Evolutionary conservation across 1,284 basidiomycete species (phyloP).

Genomic region (Singerocomus rubriflavus): DNA sequence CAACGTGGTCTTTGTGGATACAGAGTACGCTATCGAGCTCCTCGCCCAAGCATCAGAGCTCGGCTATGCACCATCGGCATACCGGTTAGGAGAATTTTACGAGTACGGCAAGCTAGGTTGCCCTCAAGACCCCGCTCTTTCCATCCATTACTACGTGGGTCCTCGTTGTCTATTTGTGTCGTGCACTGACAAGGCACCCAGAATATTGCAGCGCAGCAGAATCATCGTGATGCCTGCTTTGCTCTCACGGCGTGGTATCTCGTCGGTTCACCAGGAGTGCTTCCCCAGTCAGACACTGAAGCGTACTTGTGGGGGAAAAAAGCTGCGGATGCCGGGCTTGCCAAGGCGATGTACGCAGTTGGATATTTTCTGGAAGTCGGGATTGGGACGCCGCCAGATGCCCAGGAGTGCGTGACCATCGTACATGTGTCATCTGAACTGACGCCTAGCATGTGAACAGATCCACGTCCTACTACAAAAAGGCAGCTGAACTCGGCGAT

Average conservation of each 20-base stretch:
- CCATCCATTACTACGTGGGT: constrained; percentile 94
- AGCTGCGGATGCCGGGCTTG: constrained; percentile 85
- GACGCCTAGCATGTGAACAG: constrained; percentile 35
- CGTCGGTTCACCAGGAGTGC: constrained; percentile 94
- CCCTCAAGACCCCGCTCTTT: constrained; percentile 95
- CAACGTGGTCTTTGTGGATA: constrained; percentile 95
- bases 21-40: constrained; percentile 93
- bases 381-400: constrained; percentile 72
- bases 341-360: constrained; percentile 95
- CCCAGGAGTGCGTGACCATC: constrained; percentile 55
- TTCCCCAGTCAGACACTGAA: constrained; percentile 97
- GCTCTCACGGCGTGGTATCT: constrained; percentile 99
- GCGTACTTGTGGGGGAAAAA: constrained; percentile 94
- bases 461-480: constrained; percentile 83
- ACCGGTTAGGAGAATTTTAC: constrained; percentile 96
- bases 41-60: constrained; percentile 94
- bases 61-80: constrained; percentile 94
- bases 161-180: not conserved
- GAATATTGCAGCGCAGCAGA: constrained; percentile 98
- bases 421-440: constrained; percentile 3
- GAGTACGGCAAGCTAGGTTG: constrained; percentile 99
- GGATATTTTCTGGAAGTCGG: constrained; percentile 97
- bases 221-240: constrained; percentile 96
- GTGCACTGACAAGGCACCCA: constrained; percentile 34
- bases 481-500: constrained; percentile 91